Evolutionary conservation across 2,329 filamentous ascomycete species (phyloP).

Genomic region (Fusarium sp.): DNA sequence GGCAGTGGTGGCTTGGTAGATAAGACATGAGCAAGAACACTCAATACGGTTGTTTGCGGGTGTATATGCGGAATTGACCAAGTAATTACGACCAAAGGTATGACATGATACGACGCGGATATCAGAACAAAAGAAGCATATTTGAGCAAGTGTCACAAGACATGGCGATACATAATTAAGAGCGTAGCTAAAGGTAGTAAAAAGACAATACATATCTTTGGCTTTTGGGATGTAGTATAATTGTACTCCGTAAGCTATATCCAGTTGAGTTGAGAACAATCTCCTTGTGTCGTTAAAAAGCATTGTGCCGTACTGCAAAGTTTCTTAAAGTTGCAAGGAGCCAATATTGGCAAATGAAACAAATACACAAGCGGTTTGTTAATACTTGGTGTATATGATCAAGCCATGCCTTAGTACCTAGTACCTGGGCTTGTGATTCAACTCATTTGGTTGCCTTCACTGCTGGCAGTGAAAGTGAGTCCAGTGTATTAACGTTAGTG

Average conservation of each 20-base stretch:
- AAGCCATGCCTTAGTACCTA: neutral
- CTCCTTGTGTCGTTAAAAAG: too few relatives aligned
- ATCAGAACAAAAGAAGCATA: slow-evolving; percentile 16
- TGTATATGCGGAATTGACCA: neutral
- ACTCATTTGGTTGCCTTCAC: neutral
- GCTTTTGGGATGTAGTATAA: neutral
- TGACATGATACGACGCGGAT: slow-evolving; percentile 22
- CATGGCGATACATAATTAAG: too few relatives aligned
- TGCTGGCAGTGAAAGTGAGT: neutral
- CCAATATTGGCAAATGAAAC: neutral
- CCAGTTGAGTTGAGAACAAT: neutral
- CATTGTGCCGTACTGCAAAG: neutral
- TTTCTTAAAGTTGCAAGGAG: neutral
- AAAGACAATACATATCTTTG: neutral
- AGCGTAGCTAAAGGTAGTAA: neutral
- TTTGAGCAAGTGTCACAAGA: neutral
- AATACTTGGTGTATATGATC: neutral
- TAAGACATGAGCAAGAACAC: too few relatives aligned
- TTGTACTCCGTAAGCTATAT: neutral
- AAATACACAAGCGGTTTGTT: neutral
- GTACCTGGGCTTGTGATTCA: too few relatives aligned
- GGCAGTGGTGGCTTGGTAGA: too few relatives aligned
- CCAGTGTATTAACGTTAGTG: neutral
- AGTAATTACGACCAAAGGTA: slow-evolving; percentile 8
- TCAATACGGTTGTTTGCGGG: too few relatives aligned